Evolutionary conservation across 768 basidiomycete genomes (phyloP), one percentile per base, ranked within the genome.

Genomic region (Mycena filopes): DNA sequence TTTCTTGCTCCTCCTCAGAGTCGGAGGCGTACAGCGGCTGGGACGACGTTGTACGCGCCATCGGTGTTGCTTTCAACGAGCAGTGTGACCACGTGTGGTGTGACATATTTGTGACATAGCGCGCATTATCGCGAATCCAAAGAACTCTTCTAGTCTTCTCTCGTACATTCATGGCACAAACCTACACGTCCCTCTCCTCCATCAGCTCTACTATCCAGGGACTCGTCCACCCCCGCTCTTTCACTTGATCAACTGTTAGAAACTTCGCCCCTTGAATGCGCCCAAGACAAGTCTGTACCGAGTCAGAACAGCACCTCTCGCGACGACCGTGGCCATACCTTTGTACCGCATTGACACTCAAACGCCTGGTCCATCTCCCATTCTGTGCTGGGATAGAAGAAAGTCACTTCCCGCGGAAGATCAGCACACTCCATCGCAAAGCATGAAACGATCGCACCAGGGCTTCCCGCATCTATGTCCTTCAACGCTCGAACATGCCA

Each of bases 321-420:
- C 43, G 26, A 38, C 21, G 20, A 31, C 16, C 23, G 20, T 20
- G 43, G 5, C 71, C 79, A 54, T 67, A 84, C 84, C 54, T 70
- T 56, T 2, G 80, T 72, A 18, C 78, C 80, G 73, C 89, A 90
- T 41, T 75, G 63, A 73, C 89, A 90, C 15, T 78, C 74, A 72
- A 90, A 90, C 0, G 84, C 80, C 70, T 87, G 86, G 21, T 81
- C 86, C 88, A 90, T 89, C 48, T 86, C 82, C 88, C 89, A 90
- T 71, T 90, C 89, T 18, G 87, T 90, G 69, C 83, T 85, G 20
- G 88, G 89, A 72, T 90, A 89, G 72, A 89, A 90, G 71, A 84
- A 89, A 2, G 84, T 86, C 58, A 89, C 79, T 76, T 72, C n/a
- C 33, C 26, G 20, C 50, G 26, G 56, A 48, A 31, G n/a, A 56